phyloP scores from a whole-genome alignment of 495 filamentous ascomycete genomes.

The Coniosporium apollinis region DNA sequence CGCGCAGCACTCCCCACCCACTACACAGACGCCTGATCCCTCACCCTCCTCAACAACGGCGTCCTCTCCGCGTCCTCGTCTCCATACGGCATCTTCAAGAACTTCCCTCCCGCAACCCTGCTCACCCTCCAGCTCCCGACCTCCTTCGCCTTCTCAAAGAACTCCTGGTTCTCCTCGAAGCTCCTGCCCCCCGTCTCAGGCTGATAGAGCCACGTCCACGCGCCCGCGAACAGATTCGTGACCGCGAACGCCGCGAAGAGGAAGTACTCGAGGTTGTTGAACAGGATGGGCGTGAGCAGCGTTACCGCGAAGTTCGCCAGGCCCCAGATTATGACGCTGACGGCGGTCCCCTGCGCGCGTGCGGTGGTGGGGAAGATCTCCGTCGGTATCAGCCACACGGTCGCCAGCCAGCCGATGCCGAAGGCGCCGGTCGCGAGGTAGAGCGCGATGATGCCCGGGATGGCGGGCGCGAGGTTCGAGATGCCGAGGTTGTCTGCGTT shows the following conservation, averaged over 20 bases:
- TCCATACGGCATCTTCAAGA: slow-evolving; percentile 25
- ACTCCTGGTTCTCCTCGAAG: slow-evolving; percentile 40
- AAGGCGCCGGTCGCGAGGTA: slow-evolving; percentile 37
- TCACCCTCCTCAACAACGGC: slow-evolving; percentile 24
- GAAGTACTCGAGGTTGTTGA: slow-evolving; percentile 38
- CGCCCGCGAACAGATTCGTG: slow-evolving; percentile 36
- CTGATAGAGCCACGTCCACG: slow-evolving; percentile 32
- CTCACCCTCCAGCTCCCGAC: slow-evolving; percentile 30
- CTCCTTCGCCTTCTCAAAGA: slow-evolving; percentile 33
- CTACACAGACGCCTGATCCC: slow-evolving; percentile 18
- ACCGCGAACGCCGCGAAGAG: slow-evolving; percentile 36
- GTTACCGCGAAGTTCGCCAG: slow-evolving; percentile 40
- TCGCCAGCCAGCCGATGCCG: slow-evolving; percentile 39
- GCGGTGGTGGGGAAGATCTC: slow-evolving; percentile 40
- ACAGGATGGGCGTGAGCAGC: slow-evolving; percentile 36
- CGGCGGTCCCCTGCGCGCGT: slow-evolving; percentile 34
- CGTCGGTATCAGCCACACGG: slow-evolving; percentile 41
- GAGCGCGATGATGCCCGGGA: slow-evolving; percentile 29
- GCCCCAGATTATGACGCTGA: slow-evolving; percentile 39
- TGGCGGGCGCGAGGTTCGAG: slow-evolving; percentile 23
- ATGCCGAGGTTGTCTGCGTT: slow-evolving; percentile 20
- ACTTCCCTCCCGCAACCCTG: slow-evolving; percentile 32
- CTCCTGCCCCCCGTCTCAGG: slow-evolving; percentile 36
- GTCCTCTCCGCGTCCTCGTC: slow-evolving; percentile 23
- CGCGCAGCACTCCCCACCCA: no score